Evolutionary conservation across 305 asterid genomes (phyloP).

Genomic region (Fraxinus angustifolia): DNA sequence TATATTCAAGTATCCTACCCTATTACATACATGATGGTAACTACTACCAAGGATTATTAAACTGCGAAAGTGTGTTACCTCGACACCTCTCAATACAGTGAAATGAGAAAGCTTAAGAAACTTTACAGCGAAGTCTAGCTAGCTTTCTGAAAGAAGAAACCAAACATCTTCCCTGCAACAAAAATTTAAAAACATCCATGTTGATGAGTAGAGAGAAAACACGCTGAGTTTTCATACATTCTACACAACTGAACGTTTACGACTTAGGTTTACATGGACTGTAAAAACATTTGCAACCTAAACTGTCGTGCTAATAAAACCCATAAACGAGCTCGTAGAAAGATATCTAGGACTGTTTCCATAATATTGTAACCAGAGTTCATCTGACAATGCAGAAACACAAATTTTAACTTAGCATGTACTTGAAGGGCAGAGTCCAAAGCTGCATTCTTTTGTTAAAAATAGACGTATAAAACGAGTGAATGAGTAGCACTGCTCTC

Average conservation of each 20-base stretch:
- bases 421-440: background rate
- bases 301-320: background rate
- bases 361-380: background rate
- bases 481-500: background rate
- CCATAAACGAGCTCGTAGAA: background rate
- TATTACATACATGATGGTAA: conserved; percentile 9
- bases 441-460: background rate
- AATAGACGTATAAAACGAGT: background rate
- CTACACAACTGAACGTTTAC: background rate
- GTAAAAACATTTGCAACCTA: background rate
- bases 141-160: conserved; percentile 8
- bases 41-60: background rate
- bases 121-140: conserved; percentile 14
- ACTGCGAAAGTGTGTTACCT: background rate
- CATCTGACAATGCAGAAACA: background rate
- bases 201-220: background rate
- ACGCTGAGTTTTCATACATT: background rate
- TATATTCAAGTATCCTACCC: background rate
- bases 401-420: background rate
- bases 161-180: conserved; percentile 14
- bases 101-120: background rate
- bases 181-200: background rate
- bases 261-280: background rate
- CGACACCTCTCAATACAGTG: background rate
- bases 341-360: background rate